phyloP scores from a whole-genome alignment of 805 yeast species.

The Teunomyces funiuensis region DNA sequence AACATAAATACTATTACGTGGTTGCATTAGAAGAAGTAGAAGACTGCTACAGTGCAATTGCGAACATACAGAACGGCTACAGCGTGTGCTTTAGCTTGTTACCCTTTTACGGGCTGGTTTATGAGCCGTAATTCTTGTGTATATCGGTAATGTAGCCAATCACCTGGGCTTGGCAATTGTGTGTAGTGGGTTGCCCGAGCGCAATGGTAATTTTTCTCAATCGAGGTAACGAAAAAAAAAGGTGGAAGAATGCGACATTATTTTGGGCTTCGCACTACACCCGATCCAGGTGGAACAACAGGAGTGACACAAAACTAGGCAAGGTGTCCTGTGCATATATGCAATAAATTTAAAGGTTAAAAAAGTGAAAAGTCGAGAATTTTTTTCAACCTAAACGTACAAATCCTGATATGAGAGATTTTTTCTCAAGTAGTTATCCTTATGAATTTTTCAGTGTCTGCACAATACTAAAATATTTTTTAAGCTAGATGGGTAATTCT shows the following conservation, averaged over 20 bases:
- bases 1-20: too few species aligned
- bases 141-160: too few species aligned
- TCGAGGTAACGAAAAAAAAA: background rate
- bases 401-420: slow-evolving; percentile 4
- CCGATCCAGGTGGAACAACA: background rate
- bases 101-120: too few species aligned
- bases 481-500: background rate
- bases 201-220: background rate
- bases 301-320: background rate
- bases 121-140: too few species aligned
- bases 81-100: too few species aligned
- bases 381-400: background rate
- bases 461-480: slow-evolving; percentile 1
- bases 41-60: too few species aligned
- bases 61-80: too few species aligned
- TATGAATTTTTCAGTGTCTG: background rate
- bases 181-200: background rate
- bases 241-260: slow-evolving; percentile 1
- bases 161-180: too few species aligned
- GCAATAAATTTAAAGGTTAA: slow-evolving; percentile 1
- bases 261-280: background rate
- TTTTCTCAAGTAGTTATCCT: background rate
- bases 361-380: background rate
- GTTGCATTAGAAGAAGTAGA: too few species aligned
- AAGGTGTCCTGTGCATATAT: background rate